Evolutionary conservation across 2,329 filamentous ascomycete species (phyloP), one percentile per base, ranked within the genome.

Genomic region (Parastagonospora nodorum): DNA sequence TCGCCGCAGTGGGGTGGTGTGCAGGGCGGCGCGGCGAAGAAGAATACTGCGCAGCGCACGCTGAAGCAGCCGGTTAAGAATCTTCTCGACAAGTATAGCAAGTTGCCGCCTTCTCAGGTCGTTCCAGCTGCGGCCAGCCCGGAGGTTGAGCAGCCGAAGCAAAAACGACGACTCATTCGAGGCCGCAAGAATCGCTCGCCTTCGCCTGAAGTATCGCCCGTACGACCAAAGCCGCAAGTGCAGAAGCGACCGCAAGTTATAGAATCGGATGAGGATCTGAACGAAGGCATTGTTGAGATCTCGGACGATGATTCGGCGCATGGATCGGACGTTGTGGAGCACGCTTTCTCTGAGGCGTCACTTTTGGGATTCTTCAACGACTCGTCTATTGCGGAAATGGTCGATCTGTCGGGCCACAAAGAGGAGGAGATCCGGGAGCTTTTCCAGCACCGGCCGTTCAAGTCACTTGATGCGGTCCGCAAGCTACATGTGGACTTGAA

Each of bases 301-400:
- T 67, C 72, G 9, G 71, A 72, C 12, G 70, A 73, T 30, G 76
- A 81, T 14, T 78, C 79, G 1, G 73, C 73, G 11, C 77, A 78
- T 2, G 45, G 36, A 4, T 58, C 53, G 24, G 63, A 53, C 5
- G 57, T 53, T 6, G 57, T 51, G 11, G 67, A 73, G 8, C 63
- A 57, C 24, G 52, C 42, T 14, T 61, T 69, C 28, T 69, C 84
- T 35, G 79, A 84, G 28, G 66, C 66, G 4, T 81, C 81, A 48
- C 83, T 97, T 6, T 78, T 97, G 27, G 82, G 86, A 7, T 95
- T 92, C 65, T 86, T 99, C 73, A 97, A 97, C 67, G 85, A 81
- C 0, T 94, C 90, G 69, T 84, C 85, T 5, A 77, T 84, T 8
- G 83, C 87, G 31, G 90, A 93, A 50, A 82, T 99, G 36, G 84